Evolutionary conservation across 23 red algal species (phyloP), one percentile per base, ranked within the genome.

Genomic region (Gracilaria gracilis): DNA sequence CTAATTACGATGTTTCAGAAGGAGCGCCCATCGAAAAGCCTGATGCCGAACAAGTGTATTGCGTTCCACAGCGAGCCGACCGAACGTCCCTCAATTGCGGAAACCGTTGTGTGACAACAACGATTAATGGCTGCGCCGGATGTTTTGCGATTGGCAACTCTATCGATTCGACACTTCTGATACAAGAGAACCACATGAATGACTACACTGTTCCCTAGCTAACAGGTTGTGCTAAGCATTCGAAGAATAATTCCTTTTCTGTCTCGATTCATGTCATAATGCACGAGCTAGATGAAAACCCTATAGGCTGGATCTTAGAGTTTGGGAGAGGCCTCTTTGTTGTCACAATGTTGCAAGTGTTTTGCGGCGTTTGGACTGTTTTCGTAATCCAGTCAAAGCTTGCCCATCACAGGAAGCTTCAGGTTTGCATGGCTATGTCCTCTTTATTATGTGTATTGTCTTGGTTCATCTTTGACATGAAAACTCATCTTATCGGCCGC

Each of bases 231-330:
- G 11, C 24, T 34, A 31, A 29, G n/a, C 2, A 9, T 6, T 39
- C 71, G 34, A 76, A 76, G 71, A 76, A 25, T 46, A 50, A 15
- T 19, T 12, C 0, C 47, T 34, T 19, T 57, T 7, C 46, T 57
- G 16, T 0, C 2, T 29, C 20, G 46, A 19, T 44, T 51, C 24
- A 20, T 35, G 11, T 31, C 80, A 64, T 8, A 20, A 86, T 86
- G 82, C 38, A 49, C 35, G 82, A 86, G n/a, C 36, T 86, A 29
- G 82, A 86, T 25, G 61, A 86, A 31, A 27, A 86, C 39, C 82
- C 82, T 36, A 28, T 86, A 4, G 58, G 61, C 21, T 86, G 82
- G 82, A 24, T 86, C 38, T 17, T 38, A 21, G 64, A 86, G 40
- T 55, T 73, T 27, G 36, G 59, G 2, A 49, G 15, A 11, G 82